Percentiles rank a stretch among this genome's conserved stretches.
These are phyloP conservation scores for Phoenix roebelenii DNA, from an alignment of 176 grass and related monocot genomes.

Conservation along the genomic window DNA sequence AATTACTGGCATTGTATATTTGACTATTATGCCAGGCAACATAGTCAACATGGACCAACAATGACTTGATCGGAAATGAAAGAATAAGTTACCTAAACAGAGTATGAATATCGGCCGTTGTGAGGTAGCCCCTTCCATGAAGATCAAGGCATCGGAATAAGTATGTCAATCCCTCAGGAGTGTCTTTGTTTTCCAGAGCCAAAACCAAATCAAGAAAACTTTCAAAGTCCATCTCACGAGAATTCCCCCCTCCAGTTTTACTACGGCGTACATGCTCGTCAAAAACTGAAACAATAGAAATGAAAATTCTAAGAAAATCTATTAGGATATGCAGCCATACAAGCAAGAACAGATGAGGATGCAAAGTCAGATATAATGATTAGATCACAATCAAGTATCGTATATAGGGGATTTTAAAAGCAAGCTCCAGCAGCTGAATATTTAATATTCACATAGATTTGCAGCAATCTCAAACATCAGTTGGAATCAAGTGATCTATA, in stretches of 20 bases:
- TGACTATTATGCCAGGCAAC: too few species aligned
- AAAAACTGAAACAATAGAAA: slow-evolving; percentile 60
- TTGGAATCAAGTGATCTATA: too few species aligned
- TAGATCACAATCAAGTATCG: too few species aligned
- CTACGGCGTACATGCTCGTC: slow-evolving; percentile 86
- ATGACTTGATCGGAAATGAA: background rate
- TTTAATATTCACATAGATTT: too few species aligned
- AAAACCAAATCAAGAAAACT: slow-evolving; percentile 99
- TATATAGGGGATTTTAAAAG: too few species aligned
- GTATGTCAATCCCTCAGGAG: slow-evolving; percentile 91
- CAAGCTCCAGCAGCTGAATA: too few species aligned
- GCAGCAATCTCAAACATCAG: too few species aligned
- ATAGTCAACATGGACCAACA: too few species aligned
- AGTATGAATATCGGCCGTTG: slow-evolving; percentile 88
- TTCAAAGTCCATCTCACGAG: slow-evolving; percentile 97
- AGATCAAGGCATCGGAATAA: slow-evolving; percentile 95
- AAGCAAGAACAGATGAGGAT: too few species aligned
- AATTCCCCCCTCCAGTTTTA: slow-evolving; percentile 84
- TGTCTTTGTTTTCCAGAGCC: slow-evolving; percentile 96
- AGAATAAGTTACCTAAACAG: slow-evolving; percentile 59
- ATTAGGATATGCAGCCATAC: too few species aligned
- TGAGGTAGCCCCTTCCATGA: slow-evolving; percentile 83
- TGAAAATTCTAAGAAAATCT: too few species aligned
- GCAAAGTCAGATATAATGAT: too few species aligned
- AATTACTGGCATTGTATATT: background rate